These are phyloP conservation scores for Pseudonectria foliicola DNA, from an alignment of 2,329 filamentous ascomycete species.

Conservation along the genomic window DNA sequence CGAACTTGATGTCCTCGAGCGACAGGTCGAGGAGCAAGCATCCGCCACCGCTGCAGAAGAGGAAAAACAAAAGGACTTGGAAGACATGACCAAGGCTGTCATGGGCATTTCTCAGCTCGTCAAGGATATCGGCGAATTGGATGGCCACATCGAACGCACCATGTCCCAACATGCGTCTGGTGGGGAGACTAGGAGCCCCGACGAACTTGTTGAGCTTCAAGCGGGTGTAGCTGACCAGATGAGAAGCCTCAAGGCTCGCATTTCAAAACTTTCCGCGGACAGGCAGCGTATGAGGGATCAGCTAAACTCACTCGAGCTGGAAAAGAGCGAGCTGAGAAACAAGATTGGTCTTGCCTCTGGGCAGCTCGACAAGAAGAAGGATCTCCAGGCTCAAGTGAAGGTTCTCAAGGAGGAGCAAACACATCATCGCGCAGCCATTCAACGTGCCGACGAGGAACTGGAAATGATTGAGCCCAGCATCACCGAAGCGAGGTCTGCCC, in stretches of 20 bases:
- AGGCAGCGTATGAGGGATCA: constrained; percentile 63
- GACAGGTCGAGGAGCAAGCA: constrained; percentile 61
- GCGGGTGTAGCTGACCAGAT: constrained; percentile 60
- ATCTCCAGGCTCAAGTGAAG: constrained; percentile 63
- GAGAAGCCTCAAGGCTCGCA: constrained; percentile 53
- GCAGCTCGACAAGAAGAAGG: constrained; percentile 74
- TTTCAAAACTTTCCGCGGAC: constrained; percentile 61
- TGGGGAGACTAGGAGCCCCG: constrained; percentile 59
- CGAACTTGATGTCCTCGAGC: constrained; percentile 53
- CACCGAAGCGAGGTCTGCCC: constrained; percentile 64
- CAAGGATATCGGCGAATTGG: constrained; percentile 63
- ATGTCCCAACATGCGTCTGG: constrained; percentile 67
- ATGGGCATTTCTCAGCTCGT: constrained; percentile 65
- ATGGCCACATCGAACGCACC: constrained; percentile 67
- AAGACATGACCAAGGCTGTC: constrained; percentile 69
- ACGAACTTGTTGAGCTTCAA: constrained; percentile 77
- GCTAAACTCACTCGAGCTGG: constrained; percentile 66
- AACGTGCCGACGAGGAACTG: constrained; percentile 64
- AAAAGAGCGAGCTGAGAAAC: constrained; percentile 66
- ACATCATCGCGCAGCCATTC: constrained; percentile 64
- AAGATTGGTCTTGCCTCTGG: constrained; percentile 64
- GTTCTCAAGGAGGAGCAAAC: constrained; percentile 61
- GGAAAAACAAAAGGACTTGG: constrained; percentile 62
- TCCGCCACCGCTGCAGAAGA: constrained; percentile 56
- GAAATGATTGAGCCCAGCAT: constrained; percentile 70